Percentiles rank a stretch among this genome's conserved stretches.
Evolutionary conservation across 192 early-diverging fungal species (phyloP).

Genomic region (Pilobolus umbonatus): DNA sequence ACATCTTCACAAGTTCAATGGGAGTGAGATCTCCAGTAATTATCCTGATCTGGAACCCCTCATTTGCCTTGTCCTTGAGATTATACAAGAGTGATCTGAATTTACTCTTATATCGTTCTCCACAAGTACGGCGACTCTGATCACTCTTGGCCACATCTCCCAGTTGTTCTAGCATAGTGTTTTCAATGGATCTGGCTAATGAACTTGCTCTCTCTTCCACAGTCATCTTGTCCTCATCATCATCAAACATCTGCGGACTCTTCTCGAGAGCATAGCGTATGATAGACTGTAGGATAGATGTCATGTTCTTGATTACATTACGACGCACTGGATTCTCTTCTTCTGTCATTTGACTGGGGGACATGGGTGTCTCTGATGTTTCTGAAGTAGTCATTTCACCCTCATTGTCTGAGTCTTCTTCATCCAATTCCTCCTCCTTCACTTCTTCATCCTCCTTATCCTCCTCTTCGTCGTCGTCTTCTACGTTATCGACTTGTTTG

Average conservation of each 20-base stretch:
- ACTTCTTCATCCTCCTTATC: neutral
- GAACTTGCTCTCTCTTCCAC: slow-evolving; percentile 30
- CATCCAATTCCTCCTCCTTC: neutral
- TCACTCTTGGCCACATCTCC: slow-evolving; percentile 23
- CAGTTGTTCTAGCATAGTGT: slow-evolving; percentile 42
- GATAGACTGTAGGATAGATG: slow-evolving; percentile 29
- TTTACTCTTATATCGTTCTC: slow-evolving; percentile 67
- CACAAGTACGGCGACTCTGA: slow-evolving; percentile 30
- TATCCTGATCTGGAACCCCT: slow-evolving; percentile 58
- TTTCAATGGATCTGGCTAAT: slow-evolving; percentile 43
- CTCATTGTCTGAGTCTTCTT: neutral
- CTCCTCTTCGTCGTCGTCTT: neutral
- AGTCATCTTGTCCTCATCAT: slow-evolving; percentile 1
- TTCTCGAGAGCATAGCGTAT: slow-evolving; percentile 12
- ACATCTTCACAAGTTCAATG: slow-evolving; percentile 70
- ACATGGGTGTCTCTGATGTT: slow-evolving; percentile 12
- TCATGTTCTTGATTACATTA: slow-evolving; percentile 45
- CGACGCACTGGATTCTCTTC: slow-evolving; percentile 41
- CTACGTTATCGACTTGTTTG: neutral
- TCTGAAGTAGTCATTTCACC: neutral
- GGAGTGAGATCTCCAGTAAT: slow-evolving; percentile 58
- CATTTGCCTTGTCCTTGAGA: slow-evolving; percentile 78
- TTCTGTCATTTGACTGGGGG: slow-evolving; percentile 7
- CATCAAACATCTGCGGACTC: slow-evolving; percentile 21
- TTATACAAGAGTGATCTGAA: slow-evolving; percentile 78